A percentile compares a stretch with the other conserved stretches of the same genome.
phyloP scores from a whole-genome alignment of 2,329 filamentous ascomycete species.

The Bipolaris cookei region DNA sequence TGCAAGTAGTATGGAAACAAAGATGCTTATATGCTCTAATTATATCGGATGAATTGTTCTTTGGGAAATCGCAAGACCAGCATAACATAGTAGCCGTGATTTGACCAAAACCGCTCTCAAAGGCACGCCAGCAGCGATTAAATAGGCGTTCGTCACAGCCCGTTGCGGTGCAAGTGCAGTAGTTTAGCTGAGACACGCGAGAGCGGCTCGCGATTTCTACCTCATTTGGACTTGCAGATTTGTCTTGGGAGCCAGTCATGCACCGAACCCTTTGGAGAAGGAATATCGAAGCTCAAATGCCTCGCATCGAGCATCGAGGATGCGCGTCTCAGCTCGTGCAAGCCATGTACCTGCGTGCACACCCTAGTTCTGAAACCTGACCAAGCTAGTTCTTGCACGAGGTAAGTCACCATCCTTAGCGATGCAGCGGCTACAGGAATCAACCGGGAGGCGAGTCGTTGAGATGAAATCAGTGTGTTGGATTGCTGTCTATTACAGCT shows the following conservation, averaged over 20 bases:
- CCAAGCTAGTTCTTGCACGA: background rate
- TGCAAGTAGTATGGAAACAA: background rate
- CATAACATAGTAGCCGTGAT: background rate
- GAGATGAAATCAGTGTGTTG: constrained; percentile 14
- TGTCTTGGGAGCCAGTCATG: background rate
- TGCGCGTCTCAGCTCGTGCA: constrained; percentile 1
- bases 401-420: background rate
- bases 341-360: background rate
- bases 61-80: background rate
- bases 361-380: constrained; percentile 1
- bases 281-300: constrained; percentile 1
- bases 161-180: background rate
- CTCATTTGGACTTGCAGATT: constrained; percentile 1
- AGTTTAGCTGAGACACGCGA: constrained; percentile 1
- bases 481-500: constrained; percentile 39
- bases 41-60: background rate
- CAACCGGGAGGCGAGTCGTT: background rate
- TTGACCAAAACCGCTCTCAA: too few species aligned
- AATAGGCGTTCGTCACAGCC: background rate
- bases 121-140: background rate
- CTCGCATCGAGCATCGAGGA: constrained; percentile 1
- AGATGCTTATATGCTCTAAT: background rate
- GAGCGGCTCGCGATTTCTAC: constrained; percentile 9
- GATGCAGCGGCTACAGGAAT: background rate
- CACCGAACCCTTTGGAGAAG: constrained; percentile 3